Percentiles rank a stretch among this genome's conserved stretches.
These are phyloP conservation scores for Tilletiopsis washingtonensis DNA, from an alignment of 1,284 basidiomycete genomes.

Conservation along the genomic window DNA sequence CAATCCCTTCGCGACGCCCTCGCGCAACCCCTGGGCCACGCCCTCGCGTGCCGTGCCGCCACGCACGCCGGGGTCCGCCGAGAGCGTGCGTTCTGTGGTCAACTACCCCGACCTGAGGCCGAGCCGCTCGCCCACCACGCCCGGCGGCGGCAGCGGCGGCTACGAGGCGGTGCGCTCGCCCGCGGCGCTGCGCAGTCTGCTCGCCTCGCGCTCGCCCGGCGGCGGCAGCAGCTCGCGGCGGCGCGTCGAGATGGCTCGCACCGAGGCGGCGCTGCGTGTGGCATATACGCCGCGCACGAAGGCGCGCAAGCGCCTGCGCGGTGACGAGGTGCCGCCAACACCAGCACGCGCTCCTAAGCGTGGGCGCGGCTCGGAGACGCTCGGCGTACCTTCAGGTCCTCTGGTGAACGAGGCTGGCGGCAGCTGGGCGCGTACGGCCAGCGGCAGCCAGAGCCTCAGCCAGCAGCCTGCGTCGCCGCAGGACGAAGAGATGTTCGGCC, in stretches of 20 bases:
- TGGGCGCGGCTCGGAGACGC: too few relatives aligned
- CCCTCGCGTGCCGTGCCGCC: neutral
- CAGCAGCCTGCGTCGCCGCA: too few relatives aligned
- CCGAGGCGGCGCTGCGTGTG: neutral
- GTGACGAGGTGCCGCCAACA: constrained; percentile 32
- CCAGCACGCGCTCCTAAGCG: too few relatives aligned
- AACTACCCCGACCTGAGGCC: neutral
- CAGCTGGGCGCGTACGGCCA: too few relatives aligned
- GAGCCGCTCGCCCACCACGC: too few relatives aligned
- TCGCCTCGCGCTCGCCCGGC: neutral
- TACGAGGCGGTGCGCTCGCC: neutral
- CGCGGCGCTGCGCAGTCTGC: neutral
- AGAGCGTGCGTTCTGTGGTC: neutral
- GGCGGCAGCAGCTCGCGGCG: neutral
- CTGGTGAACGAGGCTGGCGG: too few relatives aligned
- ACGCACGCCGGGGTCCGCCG: neutral
- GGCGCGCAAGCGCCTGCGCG: constrained; percentile 34
- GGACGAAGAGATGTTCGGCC: too few relatives aligned
- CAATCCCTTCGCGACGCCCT: neutral
- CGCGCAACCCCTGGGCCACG: neutral
- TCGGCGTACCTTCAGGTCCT: too few relatives aligned
- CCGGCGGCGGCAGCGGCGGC: neutral
- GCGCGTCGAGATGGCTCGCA: neutral
- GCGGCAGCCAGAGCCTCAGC: too few relatives aligned
- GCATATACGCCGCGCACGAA: constrained; percentile 32